These are phyloP conservation scores for Lyophyllum atratum DNA, from an alignment of 768 basidiomycete genomes.

Conservation along the genomic window DNA sequence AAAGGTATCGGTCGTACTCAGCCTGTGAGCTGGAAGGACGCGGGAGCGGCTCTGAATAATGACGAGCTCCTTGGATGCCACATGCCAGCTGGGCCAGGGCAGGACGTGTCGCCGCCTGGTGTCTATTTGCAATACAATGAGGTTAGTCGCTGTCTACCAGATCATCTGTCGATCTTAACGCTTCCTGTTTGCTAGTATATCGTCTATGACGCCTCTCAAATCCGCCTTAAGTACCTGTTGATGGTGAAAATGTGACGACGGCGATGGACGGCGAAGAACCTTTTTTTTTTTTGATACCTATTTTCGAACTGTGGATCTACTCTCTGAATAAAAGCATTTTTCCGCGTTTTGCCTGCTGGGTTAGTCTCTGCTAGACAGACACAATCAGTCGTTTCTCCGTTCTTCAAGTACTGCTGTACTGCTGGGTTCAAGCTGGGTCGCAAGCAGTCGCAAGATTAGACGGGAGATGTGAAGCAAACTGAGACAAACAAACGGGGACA, in stretches of 20 bases:
- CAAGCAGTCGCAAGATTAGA: no score
- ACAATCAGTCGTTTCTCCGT: no score
- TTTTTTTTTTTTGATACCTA: not conserved
- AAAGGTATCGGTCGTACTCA: conserved; percentile 56
- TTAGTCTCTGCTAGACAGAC: no score
- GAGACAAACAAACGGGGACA: conserved; percentile 1
- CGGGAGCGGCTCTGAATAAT: conserved; percentile 49
- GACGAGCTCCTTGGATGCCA: conserved; percentile 51
- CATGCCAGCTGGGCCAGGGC: conserved; percentile 58
- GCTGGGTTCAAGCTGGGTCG: no score
- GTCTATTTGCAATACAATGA: conserved; percentile 55
- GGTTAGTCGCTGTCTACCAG: conserved; percentile 32
- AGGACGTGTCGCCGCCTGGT: conserved; percentile 28
- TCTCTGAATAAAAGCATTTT: no score
- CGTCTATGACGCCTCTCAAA: conserved; percentile 59
- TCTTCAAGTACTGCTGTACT: no score
- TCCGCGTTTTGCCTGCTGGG: no score
- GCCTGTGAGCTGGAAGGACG: conserved; percentile 60
- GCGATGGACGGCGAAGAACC: not conserved
- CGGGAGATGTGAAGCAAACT: not conserved
- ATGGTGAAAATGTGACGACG: conserved; percentile 51
- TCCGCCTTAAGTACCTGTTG: conserved; percentile 56
- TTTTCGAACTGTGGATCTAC: not conserved
- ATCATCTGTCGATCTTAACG: not conserved
- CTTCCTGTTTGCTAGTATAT: conserved; percentile 46